Conservation (phyloP, 345 rosid species). For the Gossypium bickii region DNA sequence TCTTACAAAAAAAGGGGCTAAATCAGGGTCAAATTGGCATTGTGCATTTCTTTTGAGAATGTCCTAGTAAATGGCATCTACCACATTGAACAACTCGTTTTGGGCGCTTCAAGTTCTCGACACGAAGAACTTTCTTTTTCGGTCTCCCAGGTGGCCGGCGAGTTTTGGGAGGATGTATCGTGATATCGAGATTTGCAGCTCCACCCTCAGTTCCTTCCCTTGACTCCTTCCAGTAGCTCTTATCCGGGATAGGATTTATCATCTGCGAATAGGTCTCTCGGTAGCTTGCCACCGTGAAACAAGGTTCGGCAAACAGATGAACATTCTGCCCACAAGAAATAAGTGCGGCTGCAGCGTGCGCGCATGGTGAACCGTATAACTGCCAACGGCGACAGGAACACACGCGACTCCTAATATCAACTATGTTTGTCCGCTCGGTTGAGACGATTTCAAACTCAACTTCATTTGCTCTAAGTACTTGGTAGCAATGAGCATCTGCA, state of each 20-base stretch:
- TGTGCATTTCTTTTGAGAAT: constrained; percentile 98
- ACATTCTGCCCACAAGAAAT: constrained; percentile 81
- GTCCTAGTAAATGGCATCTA: constrained; percentile 82
- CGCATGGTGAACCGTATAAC: constrained; percentile 86
- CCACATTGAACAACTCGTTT: constrained; percentile 28
- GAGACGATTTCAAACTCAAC: constrained; percentile 93
- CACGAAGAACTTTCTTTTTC: background rate
- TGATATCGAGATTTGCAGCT: constrained; percentile 52
- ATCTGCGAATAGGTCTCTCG: constrained; percentile 72
- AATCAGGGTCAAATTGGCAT: constrained; percentile 55
- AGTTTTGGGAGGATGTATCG: constrained; percentile 73
- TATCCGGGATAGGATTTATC: constrained; percentile 65
- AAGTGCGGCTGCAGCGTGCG: constrained; percentile 95
- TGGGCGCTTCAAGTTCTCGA: background rate
- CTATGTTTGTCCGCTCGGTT: constrained; percentile 77
- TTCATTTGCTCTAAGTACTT: constrained; percentile 93
- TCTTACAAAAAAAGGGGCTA: constrained; percentile 11
- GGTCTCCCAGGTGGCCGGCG: constrained; percentile 99
- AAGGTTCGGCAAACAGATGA: constrained; percentile 71
- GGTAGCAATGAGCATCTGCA: constrained; percentile 77
- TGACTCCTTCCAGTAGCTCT: constrained; percentile 54
- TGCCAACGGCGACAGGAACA: constrained; percentile 98
- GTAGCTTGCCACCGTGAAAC: constrained; percentile 71
- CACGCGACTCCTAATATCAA: constrained; percentile 68
- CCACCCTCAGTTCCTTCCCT: constrained; percentile 40